Base-by-base conservation (phyloP, 495 filamentous ascomycete species). In the Bryoglossum gracile region DNA sequence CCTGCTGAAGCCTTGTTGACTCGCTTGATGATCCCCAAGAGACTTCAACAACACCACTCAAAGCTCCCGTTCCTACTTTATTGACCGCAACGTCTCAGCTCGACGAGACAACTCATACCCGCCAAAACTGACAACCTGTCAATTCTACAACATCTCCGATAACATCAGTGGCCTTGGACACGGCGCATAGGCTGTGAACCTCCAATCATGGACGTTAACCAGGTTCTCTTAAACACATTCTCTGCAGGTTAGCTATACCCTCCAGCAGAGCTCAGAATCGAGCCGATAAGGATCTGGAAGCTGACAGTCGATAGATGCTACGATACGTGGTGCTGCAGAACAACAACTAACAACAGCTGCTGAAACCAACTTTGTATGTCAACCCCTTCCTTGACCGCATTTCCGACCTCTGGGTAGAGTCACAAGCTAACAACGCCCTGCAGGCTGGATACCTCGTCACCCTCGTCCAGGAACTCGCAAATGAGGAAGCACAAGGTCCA, bases 331-430 rank as follows among this genome's bases (percentile, higher is more conserved):
- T 63, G 83, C 80, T 67, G 89, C 92, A 56, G 94, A 96, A 71
- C 83, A 89, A 65, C 92, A 97, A 72, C 86, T 98, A 58, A 78
- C 77, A 51, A 86, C 91, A 61, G 92, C 94, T 56, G 87, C 89
- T 46, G 88, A 91, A 64, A 82, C 78, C 53, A 90, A 97, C 69
- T 97, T 96, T 67, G 92, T 98, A 81, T 63, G 91, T 60, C 46
- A 50, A n/a, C 54, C 50, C 17, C 26, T 16, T 42, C 47, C 26
- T 26, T 54, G 51, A 59, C 46, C 49, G 45, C 53, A 54, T 23
- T 28, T 45, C 49, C 33, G 10, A 18, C 34, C 33, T 21, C 8
- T 36, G 40, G 51, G 28, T 28, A 53, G 30, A 10, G 30, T 4
- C 26, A 33, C 23, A 40, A 54, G 36, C 58, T 60, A 50, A 60